phyloP scores from a whole-genome alignment of 2,329 filamentous ascomycete species.

The Alternaria infectoria region DNA sequence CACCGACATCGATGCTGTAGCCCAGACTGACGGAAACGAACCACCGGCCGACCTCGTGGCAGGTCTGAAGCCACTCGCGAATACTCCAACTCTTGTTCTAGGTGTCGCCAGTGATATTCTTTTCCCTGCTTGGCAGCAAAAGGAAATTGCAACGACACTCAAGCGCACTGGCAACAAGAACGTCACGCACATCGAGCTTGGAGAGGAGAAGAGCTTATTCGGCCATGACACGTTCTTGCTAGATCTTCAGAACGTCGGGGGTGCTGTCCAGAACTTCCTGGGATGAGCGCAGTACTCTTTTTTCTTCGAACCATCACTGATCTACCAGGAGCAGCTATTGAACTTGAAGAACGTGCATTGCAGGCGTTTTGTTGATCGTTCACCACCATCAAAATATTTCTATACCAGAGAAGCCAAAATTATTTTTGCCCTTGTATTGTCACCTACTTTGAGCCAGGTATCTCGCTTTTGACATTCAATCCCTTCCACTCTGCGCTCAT shows the following conservation, averaged over 20 bases:
- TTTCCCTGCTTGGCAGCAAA: constrained; percentile 97
- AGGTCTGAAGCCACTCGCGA: constrained; percentile 73
- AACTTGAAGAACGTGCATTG: constrained; percentile 27
- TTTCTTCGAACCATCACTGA: not conserved
- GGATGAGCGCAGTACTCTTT: constrained; percentile 51
- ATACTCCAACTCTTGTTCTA: constrained; percentile 85
- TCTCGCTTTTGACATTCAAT: constrained; percentile 46
- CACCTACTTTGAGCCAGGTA: not conserved
- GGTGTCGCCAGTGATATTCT: constrained; percentile 95
- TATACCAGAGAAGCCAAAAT: not conserved
- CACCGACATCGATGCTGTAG: constrained; percentile 27
- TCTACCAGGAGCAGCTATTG: not conserved
- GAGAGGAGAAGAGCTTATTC: constrained; percentile 92
- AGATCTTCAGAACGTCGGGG: constrained; percentile 90
- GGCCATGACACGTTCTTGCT: constrained; percentile 96
- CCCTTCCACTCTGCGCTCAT: constrained; percentile 50
- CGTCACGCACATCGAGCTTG: constrained; percentile 88
- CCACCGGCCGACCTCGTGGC: constrained; percentile 81
- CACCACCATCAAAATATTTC: not conserved
- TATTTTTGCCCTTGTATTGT: not conserved
- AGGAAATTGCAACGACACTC: constrained; percentile 87
- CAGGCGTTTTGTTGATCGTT: constrained; percentile 20
- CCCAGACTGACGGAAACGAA: constrained; percentile 50
- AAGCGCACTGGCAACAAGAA: constrained; percentile 76
- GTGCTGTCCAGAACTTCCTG: constrained; percentile 80